These are phyloP conservation scores for Glomus cerebriforme DNA, from an alignment of 192 early-diverging fungal genomes.

Conservation along the genomic window DNA sequence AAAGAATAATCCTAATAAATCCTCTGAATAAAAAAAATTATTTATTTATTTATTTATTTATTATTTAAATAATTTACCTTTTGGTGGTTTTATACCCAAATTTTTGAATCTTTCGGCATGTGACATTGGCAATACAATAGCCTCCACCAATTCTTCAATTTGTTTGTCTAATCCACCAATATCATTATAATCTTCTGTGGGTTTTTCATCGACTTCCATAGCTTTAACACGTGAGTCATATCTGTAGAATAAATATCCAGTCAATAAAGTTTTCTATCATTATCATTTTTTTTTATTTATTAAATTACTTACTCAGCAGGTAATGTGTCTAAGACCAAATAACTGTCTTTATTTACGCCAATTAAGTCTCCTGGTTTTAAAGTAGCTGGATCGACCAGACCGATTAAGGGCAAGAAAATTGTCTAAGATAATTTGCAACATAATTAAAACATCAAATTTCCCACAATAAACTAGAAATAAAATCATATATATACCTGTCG, in stretches of 20 bases:
- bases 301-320: constrained; percentile 86
- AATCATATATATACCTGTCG: constrained; percentile 67
- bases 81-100: constrained; percentile 84
- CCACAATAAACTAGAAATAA: neutral
- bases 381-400: constrained; percentile 85
- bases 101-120: constrained; percentile 86
- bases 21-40: neutral
- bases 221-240: constrained; percentile 98
- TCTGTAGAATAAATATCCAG: constrained; percentile 37
- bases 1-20: neutral
- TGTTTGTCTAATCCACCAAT: constrained; percentile 90
- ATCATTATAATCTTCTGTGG: constrained; percentile 96
- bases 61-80: constrained; percentile 44
- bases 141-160: constrained; percentile 86
- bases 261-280: neutral
- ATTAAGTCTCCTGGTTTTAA: constrained; percentile 96
- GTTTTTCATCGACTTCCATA: constrained; percentile 99
- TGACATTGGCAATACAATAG: constrained; percentile 85
- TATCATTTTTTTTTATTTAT: too few species aligned
- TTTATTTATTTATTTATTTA: too few species aligned
- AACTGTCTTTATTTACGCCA: constrained; percentile 98
- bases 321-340: constrained; percentile 91
- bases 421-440: constrained; percentile 53
- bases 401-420: constrained; percentile 96
- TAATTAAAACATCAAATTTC: neutral